Base-by-base conservation (phyloP, 306 rosid genomes). In the Acacia confusa region DNA sequence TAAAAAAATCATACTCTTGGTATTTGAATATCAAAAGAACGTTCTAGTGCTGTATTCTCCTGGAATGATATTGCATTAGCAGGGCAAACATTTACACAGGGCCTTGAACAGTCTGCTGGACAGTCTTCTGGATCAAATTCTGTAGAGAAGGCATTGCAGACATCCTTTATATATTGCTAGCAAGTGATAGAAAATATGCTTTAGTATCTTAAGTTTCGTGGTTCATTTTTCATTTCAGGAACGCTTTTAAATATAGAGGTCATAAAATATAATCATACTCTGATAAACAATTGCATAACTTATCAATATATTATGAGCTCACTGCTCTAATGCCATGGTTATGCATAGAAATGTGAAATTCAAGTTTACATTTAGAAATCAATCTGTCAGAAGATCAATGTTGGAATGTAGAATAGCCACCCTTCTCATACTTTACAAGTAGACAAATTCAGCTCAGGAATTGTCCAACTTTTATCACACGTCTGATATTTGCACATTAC, bases 91-190 rank as follows among this genome's bases (percentile, higher is more conserved):
- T 20, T 86, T 76, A 87, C 89, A 71, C 98, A 94, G 47, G 98
- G 98, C 82, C 88, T 80, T 72, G 92, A 83, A 77, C 98, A 94
- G 85, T 94, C 92, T 34, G 75, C 70, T 71, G 98, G 98, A 82
- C 98, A 92, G 58, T 94, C 88, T 85, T 90, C 95, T 50, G 94
- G 97, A 83, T 92, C 98, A 91, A 94, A 90, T 82, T 89, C 98
- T 94, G 93, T 74, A 77, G 57, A 53, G 64, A 82, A 72, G 57
- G 36, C 72, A 77, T 63, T 41, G 57, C 24, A 27, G 65, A 55
- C 60, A 73, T 60, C 72, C 32, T 50, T 69, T 36, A 78, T 36
- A 53, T 28, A 61, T 77, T 74, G 43, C 43, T 41, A 50, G 9
- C 1, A 76, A 61, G 10, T 43, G 57, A 68, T 60, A 63, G 55